Evolutionary conservation across 371 early-diverging fungal genomes (phyloP).

Genomic region (Basidiobolus meristosporus): DNA sequence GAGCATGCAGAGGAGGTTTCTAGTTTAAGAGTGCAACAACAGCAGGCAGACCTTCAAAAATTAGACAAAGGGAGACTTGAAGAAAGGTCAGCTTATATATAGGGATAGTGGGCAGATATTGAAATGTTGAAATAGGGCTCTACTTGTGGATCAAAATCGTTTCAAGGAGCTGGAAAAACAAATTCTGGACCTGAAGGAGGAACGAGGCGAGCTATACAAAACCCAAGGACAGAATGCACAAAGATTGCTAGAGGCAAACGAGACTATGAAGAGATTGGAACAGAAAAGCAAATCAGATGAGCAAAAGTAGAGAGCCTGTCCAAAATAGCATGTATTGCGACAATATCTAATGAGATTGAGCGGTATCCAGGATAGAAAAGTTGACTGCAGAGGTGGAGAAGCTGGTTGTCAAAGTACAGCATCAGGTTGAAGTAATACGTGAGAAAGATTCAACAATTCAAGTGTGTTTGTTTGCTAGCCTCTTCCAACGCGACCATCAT

Average conservation of each 20-base stretch:
- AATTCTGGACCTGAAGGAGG: constrained; percentile 55
- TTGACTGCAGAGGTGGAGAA: constrained; percentile 17
- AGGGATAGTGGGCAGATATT: too few relatives aligned
- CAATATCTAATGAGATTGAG: not conserved
- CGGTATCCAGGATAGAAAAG: constrained; percentile 17
- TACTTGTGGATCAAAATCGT: constrained; percentile 20
- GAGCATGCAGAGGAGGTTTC: not conserved
- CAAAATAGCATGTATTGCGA: not conserved
- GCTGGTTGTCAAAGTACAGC: constrained; percentile 20
- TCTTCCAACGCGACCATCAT: not conserved
- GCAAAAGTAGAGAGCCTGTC: constrained; percentile 31
- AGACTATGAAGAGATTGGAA: constrained; percentile 43
- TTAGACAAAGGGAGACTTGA: not conserved
- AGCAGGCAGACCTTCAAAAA: not conserved
- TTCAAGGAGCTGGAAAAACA: constrained; percentile 58
- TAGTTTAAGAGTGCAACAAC: not conserved
- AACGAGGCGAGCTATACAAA: constrained; percentile 76
- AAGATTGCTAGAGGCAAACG: constrained; percentile 65
- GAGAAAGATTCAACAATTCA: constrained; percentile 82
- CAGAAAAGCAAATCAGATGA: constrained; percentile 32
- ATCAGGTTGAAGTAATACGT: constrained; percentile 28
- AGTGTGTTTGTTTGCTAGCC: constrained; percentile 10
- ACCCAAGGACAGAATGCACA: constrained; percentile 83
- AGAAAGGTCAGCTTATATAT: not conserved
- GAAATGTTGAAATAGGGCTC: not conserved